A percentile compares a stretch with the other conserved stretches of the same genome.
Evolutionary conservation across 2,329 filamentous ascomycete genomes (phyloP).

Genomic region (Arachnomyces sp.): DNA sequence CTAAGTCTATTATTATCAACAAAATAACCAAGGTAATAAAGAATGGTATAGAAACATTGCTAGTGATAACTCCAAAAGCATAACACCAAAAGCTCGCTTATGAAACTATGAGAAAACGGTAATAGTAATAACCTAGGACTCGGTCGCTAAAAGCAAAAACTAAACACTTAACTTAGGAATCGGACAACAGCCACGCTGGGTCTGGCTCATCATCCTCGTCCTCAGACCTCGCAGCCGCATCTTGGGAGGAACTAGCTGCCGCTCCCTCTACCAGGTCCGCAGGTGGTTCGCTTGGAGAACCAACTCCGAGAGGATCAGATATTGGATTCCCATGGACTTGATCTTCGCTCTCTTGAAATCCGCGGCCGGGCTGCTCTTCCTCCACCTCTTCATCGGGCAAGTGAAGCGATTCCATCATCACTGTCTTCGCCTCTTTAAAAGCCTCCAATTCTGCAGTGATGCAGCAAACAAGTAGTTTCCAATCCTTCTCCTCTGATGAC

Average conservation of each 20-base stretch:
- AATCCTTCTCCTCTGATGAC: constrained; percentile 46
- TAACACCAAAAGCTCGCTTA: no score
- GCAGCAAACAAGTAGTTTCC: constrained; percentile 56
- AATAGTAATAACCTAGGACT: no score
- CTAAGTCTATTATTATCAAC: no score
- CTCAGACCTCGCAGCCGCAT: constrained; percentile 22
- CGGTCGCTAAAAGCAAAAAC: no score
- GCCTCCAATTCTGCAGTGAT: constrained; percentile 58
- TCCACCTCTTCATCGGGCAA: constrained; percentile 7
- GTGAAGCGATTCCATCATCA: constrained; percentile 30
- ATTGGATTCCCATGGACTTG: constrained; percentile 7
- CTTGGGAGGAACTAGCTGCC: constrained; percentile 14
- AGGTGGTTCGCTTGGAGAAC: constrained; percentile 27
- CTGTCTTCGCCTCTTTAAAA: constrained; percentile 30
- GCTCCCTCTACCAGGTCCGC: constrained; percentile 28
- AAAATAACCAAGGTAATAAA: no score
- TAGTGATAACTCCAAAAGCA: no score
- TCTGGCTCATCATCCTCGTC: constrained; percentile 38
- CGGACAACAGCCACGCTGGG: constrained; percentile 35
- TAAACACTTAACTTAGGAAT: constrained; percentile 10
- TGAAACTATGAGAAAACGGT: no score
- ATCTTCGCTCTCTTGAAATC: not conserved
- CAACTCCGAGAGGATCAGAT: constrained; percentile 18
- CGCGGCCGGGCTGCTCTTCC: not conserved
- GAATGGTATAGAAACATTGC: no score